Base-by-base conservation (phyloP, 106 monocot genomes). In the Xerophyta viscosa region DNA sequence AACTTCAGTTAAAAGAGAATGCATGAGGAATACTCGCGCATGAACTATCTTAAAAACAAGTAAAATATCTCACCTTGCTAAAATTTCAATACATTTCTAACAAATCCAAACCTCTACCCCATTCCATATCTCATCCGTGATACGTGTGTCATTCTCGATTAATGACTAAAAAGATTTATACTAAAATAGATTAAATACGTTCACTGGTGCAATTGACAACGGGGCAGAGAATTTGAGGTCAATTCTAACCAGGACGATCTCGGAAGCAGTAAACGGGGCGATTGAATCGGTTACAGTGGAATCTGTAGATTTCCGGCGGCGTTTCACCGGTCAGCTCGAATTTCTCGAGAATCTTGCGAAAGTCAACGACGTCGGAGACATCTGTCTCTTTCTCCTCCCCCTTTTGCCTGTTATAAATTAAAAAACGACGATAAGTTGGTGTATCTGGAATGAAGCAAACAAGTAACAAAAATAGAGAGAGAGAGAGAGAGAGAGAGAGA, bases 351-450 rank as follows among this genome's bases (percentile, higher is more conserved):
- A 81, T 46, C 20, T 71, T 50, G 14, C 46, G 56, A 58, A 89
- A 96, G 60, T 89, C 96, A 22, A 96, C 58, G 23, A 89, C 88
- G n/a, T 78, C 79, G 0, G 89, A 78, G 21, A 89, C 69, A 56
- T 96, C 88, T 0, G 75, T 58, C 31, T 33, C 52, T 15, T 29
- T 31, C 15, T 23, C 52, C 37, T 27, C 26, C 31, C 29, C 27
- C 24, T 65, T 82, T 46, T 67, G 82, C 73, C 50, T 83, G 55
- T 43, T 41, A 31, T 56, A 19, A 17, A 8, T 56, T 24, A 8
- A 12, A 18, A 53, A 36, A 3, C 1, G 7, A 20, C 20, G 20
- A 24, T 51, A 4, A 3, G 3, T 25, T 3, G 13, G n/a, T n/a
- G n/a, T n/a, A n/a, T n/a, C n/a, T n/a, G n/a, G n/a, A n/a, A n/a